Base-by-base conservation (phyloP, 805 yeast genomes). In the Groenewaldozyma tartarivorans region DNA sequence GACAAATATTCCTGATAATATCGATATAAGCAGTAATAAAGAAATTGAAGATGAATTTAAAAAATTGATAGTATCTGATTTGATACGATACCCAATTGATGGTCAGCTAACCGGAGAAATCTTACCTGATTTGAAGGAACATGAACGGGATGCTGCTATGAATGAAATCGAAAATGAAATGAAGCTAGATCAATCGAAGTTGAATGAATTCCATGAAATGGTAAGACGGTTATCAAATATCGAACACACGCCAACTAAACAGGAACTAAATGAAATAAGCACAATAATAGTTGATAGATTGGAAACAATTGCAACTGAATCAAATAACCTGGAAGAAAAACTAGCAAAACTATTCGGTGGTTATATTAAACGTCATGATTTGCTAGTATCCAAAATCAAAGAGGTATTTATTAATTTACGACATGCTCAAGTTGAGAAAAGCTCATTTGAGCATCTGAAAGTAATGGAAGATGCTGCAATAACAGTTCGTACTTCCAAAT, bases 271-370 rank as follows among this genome's bases (percentile, higher is more conserved):
- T 4, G 50, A 38, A 5, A 13, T 24, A 9, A 13, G 13, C 11
- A 31, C 33, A 16, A 4, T 15, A n/a, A 9, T 42, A 4, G 19
- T 35, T 16, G 34, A 21, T 4, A 31, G 32, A 7, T 35, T 50
- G 17, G 16, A 42, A 3, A 30, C 34, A 16, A 20, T 45, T 1
- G 56, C 59, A 2, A 46, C 47, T 30, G 47, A 46, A 5, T 53
- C 64, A 4, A 52, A 56, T 32, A 53, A 49, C 30, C 49, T 56
- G 18, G 69, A 64, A 39, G 50, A 55, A 35, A 59, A 56, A 33
- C 47, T 63, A 24, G 36, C 40, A 2, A 21, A 52, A 3, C 40
- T 55, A 32, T 50, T 61, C 11, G 62, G 55, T n/a, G 69, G 67
- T 0, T 65, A 63, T 43, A 24, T 49, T 18, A 59, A 59, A 36